Evolutionary conservation across 768 basidiomycete species (phyloP).

Genomic region (Panus rudis): DNA sequence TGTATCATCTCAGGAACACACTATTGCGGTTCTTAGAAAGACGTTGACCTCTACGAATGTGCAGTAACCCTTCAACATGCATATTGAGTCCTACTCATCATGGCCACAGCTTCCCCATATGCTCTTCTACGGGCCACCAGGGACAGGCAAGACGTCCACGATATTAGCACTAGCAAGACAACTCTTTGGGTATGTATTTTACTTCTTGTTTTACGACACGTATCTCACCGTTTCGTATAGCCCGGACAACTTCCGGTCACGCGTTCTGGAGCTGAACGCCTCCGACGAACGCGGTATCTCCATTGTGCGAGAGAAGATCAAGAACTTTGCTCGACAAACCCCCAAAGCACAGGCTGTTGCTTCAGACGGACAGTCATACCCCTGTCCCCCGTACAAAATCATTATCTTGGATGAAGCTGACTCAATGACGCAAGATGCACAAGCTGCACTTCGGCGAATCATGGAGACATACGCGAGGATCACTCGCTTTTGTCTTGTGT

Average conservation of each 20-base stretch:
- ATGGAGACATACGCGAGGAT: constrained; percentile 99
- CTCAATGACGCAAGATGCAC: constrained; percentile 99
- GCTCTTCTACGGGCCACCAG: constrained; percentile 99
- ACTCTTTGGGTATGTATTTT: constrained; percentile 72
- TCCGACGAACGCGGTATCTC: constrained; percentile 97
- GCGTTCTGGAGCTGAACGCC: constrained; percentile 96
- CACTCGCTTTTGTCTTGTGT: constrained; percentile 95
- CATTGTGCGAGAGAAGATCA: constrained; percentile 98
- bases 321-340: constrained; percentile 92
- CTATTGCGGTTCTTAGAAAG: constrained; percentile 85
- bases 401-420: constrained; percentile 99
- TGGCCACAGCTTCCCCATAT: constrained; percentile 84
- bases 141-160: constrained; percentile 97
- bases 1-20: constrained; percentile 95
- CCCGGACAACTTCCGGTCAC: constrained; percentile 87
- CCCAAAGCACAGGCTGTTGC: constrained; percentile 68
- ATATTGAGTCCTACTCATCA: neutral
- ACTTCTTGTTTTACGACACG: neutral
- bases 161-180: constrained; percentile 92
- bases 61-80: constrained; percentile 9
- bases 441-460: constrained; percentile 92
- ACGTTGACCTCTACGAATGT: constrained; percentile 92
- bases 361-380: constrained; percentile 81
- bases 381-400: constrained; percentile 97
- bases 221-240: constrained; percentile 31